phyloP scores from a whole-genome alignment of 345 rosid genomes.

The Cardamine chenopodiifolia region DNA sequence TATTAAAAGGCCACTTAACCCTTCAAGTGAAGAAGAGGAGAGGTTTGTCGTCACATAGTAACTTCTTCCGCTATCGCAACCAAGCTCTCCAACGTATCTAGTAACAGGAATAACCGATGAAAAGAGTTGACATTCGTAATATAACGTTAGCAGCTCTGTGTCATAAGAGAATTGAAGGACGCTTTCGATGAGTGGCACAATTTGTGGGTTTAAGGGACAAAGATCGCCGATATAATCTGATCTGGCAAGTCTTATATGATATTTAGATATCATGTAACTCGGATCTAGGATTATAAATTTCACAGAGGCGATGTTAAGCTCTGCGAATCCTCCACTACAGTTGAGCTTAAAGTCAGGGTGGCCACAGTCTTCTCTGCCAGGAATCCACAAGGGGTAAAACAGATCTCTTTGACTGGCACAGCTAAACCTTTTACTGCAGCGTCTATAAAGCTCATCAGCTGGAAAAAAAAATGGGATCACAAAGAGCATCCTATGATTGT shows the following conservation, averaged over 20 bases:
- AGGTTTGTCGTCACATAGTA: constrained; percentile 20
- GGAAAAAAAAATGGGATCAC: constrained; percentile 11
- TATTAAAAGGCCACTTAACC: background rate
- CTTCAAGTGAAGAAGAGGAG: background rate
- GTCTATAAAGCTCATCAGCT: background rate
- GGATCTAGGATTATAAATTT: constrained; percentile 38
- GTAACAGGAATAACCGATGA: background rate
- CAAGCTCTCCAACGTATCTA: background rate
- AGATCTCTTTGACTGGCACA: constrained; percentile 17
- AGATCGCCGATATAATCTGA: constrained; percentile 32
- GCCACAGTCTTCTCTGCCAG: constrained; percentile 22
- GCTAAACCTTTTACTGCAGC: background rate
- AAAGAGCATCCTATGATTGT: background rate
- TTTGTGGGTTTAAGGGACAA: constrained; percentile 34
- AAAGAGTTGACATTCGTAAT: constrained; percentile 33
- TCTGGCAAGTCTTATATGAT: constrained; percentile 10
- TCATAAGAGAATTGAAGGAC: background rate
- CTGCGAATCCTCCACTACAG: no score
- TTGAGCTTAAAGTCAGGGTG: no score
- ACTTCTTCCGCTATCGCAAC: background rate
- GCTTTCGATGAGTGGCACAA: constrained; percentile 15
- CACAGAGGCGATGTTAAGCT: constrained; percentile 17
- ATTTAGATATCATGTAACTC: no score
- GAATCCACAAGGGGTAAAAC: constrained; percentile 38
- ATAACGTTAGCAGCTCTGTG: constrained; percentile 29